Evolutionary conservation across 345 rosid species (phyloP), one percentile per base, ranked within the genome.

Genomic region (Odontarrhena argentea): DNA sequence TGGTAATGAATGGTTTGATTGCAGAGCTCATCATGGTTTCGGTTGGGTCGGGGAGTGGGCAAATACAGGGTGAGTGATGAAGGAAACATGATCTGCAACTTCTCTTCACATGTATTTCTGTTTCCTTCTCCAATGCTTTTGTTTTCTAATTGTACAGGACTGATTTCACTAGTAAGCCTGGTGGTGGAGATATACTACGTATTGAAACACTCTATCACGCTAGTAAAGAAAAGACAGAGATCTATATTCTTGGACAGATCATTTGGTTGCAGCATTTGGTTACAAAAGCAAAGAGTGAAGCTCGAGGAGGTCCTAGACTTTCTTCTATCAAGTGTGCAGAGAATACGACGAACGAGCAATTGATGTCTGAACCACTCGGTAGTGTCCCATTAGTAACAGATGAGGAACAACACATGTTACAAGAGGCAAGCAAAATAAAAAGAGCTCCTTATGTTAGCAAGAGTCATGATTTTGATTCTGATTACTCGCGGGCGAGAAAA

Each of bases 41-140:
- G 85, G 81, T 59, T 81, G 83, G 97, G 93, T 94, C 15, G 99
- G 99, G 68, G 99, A 94, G 67, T 94, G 99, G 99, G 99, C 96
- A 60, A 94, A 78, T 64, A 77, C 82, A 22, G 92, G 96, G 97
- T 94, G 26, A 82, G 90, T 77, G 59, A 49, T 71, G 53, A 66
- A 46, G 6, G 60, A 65, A 38, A 42, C 34, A 49, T 49, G 60
- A 66, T 52, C 6, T 55, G 30, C 22, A 44, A 7, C 58, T 58
- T 25, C 51, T 48, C 12, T 72, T 35, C 43, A 48, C 24, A 7
- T 57, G 26, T 40, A 55, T 34, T 24, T 49, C 34, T 61, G 13
- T 18, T 46, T 55, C 28, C 18, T 53, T 36, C 26, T 9, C 14
- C 50, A 52, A 71, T 26, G 48, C 7, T 14, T 37, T 65, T 45